Conservation (phyloP, 495 filamentous ascomycete species). For the Penicillium antarcticum region DNA sequence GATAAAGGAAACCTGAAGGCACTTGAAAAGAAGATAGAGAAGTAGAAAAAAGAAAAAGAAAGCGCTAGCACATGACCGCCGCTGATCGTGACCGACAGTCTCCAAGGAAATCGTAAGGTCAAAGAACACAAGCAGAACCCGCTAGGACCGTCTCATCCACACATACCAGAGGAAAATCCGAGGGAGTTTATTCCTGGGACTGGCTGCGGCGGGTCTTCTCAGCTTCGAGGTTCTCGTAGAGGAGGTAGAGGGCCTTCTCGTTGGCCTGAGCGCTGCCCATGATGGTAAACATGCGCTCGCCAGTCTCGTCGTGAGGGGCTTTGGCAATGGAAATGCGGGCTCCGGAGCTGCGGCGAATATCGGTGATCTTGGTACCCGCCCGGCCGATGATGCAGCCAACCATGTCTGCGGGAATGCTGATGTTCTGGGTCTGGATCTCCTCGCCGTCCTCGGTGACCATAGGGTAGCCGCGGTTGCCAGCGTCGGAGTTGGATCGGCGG, state of each 20-base stretch:
- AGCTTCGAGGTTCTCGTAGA: conserved; percentile 98
- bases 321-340: conserved; percentile 98
- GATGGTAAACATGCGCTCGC: conserved; percentile 99
- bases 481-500: conserved; percentile 80
- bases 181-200: conserved; percentile 58
- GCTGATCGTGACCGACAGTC: conserved; percentile 36
- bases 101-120: conserved; percentile 35
- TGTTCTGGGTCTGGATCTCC: conserved; percentile 97
- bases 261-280: conserved; percentile 89
- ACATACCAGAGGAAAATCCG: conserved; percentile 14
- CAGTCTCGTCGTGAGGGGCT: conserved; percentile 93
- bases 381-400: conserved; percentile 98
- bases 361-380: conserved; percentile 91
- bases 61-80: conserved; percentile 32
- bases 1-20: conserved; percentile 29
- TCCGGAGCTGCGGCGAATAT: conserved; percentile 93
- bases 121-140: conserved; percentile 21
- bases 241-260: conserved; percentile 89
- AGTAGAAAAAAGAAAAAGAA: conserved; percentile 47
- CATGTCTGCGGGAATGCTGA: conserved; percentile 99
- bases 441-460: conserved; percentile 93
- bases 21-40: conserved; percentile 28
- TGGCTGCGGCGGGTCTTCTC: conserved; percentile 96
- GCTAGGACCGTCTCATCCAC: conserved; percentile 14
- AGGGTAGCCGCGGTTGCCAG: conserved; percentile 65